Percentiles rank a stretch among this genome's conserved stretches.
Evolutionary conservation across 805 yeast species (phyloP).

Genomic region (Spathaspora arborariae): DNA sequence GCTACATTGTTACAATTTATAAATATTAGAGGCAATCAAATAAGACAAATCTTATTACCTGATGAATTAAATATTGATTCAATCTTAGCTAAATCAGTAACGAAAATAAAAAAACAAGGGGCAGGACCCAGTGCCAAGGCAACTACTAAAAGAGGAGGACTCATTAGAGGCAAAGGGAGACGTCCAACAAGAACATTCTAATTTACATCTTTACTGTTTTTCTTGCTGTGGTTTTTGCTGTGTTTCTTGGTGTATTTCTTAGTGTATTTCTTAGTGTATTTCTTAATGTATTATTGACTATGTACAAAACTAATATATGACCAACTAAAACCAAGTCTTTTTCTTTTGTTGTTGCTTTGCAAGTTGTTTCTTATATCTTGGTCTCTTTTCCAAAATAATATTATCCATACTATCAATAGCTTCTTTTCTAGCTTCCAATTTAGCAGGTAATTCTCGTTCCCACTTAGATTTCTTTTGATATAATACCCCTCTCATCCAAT

Average conservation of each 20-base stretch:
- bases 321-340: slow-evolving; percentile 31
- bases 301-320: slow-evolving; percentile 4
- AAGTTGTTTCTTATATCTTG: slow-evolving; percentile 38
- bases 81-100: slow-evolving; percentile 50
- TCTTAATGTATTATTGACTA: neutral
- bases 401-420: slow-evolving; percentile 69
- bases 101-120: slow-evolving; percentile 40
- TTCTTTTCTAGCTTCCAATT: slow-evolving; percentile 56
- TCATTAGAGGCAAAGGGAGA: neutral
- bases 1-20: slow-evolving; percentile 72
- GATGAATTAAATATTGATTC: slow-evolving; percentile 77
- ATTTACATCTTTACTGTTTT: neutral
- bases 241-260: no score
- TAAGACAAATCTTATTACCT: slow-evolving; percentile 78
- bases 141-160: neutral
- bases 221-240: neutral
- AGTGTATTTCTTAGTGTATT: no score
- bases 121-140: slow-evolving; percentile 33
- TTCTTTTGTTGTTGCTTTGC: slow-evolving; percentile 30
- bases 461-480: slow-evolving; percentile 78
- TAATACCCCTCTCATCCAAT: slow-evolving; percentile 71
- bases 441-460: slow-evolving; percentile 62
- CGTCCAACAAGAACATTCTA: slow-evolving; percentile 5
- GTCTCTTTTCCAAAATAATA: slow-evolving; percentile 59
- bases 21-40: slow-evolving; percentile 84